phyloP scores from a whole-genome alignment of 148 eudicot genomes.

The Tetragonia tetragonoides region DNA sequence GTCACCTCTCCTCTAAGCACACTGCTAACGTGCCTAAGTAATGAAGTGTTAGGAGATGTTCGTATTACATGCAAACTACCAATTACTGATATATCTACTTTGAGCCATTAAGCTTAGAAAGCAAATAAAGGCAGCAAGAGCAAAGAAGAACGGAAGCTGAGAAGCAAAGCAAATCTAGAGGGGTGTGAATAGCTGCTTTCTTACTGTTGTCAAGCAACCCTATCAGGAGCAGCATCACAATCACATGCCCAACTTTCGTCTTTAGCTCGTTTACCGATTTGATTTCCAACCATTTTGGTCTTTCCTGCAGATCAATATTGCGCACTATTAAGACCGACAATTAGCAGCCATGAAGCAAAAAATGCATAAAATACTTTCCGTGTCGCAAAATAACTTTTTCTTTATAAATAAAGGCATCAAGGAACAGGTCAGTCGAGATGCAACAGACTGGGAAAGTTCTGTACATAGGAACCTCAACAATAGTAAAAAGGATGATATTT shows the following conservation, averaged over 20 bases:
- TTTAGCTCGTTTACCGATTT: constrained; percentile 82
- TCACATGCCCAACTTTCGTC: constrained; percentile 93
- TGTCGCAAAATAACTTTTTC: too few species aligned
- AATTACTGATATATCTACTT: constrained; percentile 10
- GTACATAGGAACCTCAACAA: too few species aligned
- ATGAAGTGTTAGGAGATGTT: neutral
- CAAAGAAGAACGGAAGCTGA: constrained; percentile 83
- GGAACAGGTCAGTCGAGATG: too few species aligned
- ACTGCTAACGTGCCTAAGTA: constrained; percentile 7
- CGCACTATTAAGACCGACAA: neutral
- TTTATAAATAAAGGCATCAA: too few species aligned
- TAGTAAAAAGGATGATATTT: too few species aligned
- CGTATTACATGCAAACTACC: neutral
- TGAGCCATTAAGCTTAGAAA: constrained; percentile 70
- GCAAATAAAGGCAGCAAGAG: constrained; percentile 71
- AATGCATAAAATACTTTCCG: neutral
- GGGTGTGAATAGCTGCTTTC: constrained; percentile 61
- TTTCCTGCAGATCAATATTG: constrained; percentile 50
- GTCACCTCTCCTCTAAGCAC: neutral
- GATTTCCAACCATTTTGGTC: constrained; percentile 87
- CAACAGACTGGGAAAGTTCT: too few species aligned
- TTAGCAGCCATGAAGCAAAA: neutral
- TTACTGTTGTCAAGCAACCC: constrained; percentile 87
- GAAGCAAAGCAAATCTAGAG: constrained; percentile 86
- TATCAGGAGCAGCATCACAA: constrained; percentile 87